These are phyloP conservation scores for Melampsora larici-populina DNA, from an alignment of 1,284 basidiomycete genomes.

Conservation along the genomic window DNA sequence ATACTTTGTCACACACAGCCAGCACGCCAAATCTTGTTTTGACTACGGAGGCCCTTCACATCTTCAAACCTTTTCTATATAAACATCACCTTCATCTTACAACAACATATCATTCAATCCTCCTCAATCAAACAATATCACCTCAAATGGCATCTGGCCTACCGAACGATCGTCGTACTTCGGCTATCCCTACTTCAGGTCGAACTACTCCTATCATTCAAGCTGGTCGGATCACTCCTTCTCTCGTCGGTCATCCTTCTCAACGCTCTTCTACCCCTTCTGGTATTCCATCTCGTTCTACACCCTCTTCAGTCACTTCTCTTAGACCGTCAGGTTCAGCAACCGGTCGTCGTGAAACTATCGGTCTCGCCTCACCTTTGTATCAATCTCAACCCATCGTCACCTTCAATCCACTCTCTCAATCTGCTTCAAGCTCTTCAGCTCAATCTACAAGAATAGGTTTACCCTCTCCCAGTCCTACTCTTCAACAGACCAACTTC, in stretches of 20 bases:
- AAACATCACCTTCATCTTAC: no score
- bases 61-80: no score
- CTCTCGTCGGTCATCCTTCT: background rate
- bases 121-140: no score
- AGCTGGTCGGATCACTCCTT: conserved; percentile 2
- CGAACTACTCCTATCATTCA: background rate
- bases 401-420: conserved; percentile 13
- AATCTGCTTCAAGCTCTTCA: conserved; percentile 27
- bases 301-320: background rate
- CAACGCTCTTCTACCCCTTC: background rate
- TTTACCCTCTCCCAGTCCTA: background rate
- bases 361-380: conserved; percentile 24
- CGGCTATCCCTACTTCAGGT: background rate
- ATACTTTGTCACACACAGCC: no score
- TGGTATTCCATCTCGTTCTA: background rate
- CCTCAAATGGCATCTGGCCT: background rate
- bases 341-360: background rate
- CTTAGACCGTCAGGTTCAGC: background rate
- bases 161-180: background rate
- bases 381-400: background rate
- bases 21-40: no score
- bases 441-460: conserved; percentile 32
- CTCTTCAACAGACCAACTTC: background rate
- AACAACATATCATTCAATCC: no score
- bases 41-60: no score